Percentiles rank a stretch among this genome's conserved stretches.
These are phyloP conservation scores for Fonsecaea pugnacius DNA, from an alignment of 2,329 filamentous ascomycete species.

Conservation along the genomic window DNA sequence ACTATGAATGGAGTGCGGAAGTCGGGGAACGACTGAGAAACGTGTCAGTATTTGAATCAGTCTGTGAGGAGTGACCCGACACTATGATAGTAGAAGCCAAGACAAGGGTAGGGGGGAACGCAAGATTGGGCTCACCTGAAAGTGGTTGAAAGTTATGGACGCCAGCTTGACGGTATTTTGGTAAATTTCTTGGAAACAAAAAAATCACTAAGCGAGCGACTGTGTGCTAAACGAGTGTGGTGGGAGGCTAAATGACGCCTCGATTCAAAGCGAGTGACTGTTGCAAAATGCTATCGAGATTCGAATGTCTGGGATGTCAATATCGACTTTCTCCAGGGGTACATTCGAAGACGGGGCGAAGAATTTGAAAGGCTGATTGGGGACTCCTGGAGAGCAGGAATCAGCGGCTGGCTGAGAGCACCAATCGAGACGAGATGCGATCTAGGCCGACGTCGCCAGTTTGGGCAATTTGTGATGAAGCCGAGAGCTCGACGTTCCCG, in stretches of 20 bases:
- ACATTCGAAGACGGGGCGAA: constrained; percentile 28
- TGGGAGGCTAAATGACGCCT: constrained; percentile 43
- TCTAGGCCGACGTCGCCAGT: constrained; percentile 15
- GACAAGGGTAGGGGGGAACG: constrained; percentile 25
- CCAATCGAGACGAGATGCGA: constrained; percentile 1
- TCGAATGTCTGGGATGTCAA: constrained; percentile 14
- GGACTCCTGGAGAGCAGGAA: constrained; percentile 10
- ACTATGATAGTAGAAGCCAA: constrained; percentile 15
- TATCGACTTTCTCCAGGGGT: constrained; percentile 21
- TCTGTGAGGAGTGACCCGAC: constrained; percentile 36
- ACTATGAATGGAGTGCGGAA: constrained; percentile 54
- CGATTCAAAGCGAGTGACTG: constrained; percentile 53
- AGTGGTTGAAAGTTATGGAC: constrained; percentile 52
- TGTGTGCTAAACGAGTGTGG: constrained; percentile 46
- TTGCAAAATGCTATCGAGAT: constrained; percentile 37
- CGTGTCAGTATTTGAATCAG: constrained; percentile 42
- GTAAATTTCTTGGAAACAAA: constrained; percentile 43
- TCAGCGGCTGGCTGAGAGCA: constrained; percentile 20
- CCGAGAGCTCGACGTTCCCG: constrained; percentile 23
- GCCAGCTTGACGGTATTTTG: constrained; percentile 53
- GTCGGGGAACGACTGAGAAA: constrained; percentile 40
- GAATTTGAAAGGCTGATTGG: constrained; percentile 8
- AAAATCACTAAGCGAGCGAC: constrained; percentile 53
- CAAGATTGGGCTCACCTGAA: constrained; percentile 47
- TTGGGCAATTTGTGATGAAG: constrained; percentile 16